These are phyloP conservation scores for Trichomonas tenax DNA, from an alignment of 208 protist genomes.

Conservation along the genomic window DNA sequence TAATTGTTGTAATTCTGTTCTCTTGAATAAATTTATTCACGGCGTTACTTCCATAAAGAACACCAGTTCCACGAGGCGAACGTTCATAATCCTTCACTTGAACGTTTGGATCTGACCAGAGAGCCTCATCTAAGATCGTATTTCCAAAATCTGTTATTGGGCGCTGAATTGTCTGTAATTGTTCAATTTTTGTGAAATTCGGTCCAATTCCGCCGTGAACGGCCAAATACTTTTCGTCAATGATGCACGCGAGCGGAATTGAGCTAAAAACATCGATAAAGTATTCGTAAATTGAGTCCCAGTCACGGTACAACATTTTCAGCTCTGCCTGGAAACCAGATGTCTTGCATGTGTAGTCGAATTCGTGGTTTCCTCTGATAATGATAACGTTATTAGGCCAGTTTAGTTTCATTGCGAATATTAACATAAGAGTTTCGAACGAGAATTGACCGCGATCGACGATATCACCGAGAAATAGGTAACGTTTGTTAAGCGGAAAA, in stretches of 20 bases:
- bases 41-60: background rate
- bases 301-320: background rate
- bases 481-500: background rate
- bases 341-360: background rate
- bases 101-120: background rate
- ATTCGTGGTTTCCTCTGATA: constrained; percentile 11
- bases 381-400: background rate
- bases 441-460: background rate
- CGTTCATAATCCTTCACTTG: background rate
- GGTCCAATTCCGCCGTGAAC: background rate
- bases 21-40: background rate
- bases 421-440: background rate
- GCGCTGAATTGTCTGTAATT: background rate
- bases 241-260: background rate
- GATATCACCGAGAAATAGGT: background rate
- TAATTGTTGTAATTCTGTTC: background rate
- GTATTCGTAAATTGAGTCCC: background rate
- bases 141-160: background rate
- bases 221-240: background rate
- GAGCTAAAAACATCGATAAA: background rate
- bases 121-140: background rate
- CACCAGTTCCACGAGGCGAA: background rate
- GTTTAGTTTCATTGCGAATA: background rate
- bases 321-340: background rate
- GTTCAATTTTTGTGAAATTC: background rate